These are phyloP conservation scores for Fusarium lyarnte DNA, from an alignment of 2,329 filamentous ascomycete genomes.

Conservation along the genomic window DNA sequence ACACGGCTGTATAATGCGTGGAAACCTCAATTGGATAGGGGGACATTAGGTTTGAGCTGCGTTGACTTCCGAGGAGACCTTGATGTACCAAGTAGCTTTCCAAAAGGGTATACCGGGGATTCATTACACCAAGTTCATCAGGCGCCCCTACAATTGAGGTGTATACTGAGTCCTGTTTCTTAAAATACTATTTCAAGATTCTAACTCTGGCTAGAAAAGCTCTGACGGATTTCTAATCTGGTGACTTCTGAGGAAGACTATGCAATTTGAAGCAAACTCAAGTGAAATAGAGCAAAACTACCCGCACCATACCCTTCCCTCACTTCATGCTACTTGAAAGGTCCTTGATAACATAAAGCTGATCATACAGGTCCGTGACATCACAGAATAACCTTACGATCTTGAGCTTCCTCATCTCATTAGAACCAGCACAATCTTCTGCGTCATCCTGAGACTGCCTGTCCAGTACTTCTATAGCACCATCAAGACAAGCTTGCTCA, in stretches of 20 bases:
- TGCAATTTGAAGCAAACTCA: fast-evolving
- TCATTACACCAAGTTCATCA: no score
- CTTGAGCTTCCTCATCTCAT: neutral
- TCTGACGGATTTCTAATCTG: neutral
- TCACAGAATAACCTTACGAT: neutral
- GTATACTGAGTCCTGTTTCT: no score
- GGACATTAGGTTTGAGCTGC: no score
- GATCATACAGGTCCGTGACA: neutral
- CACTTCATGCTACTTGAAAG: neutral
- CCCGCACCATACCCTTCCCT: fast-evolving
- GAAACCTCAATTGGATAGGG: fast-evolving
- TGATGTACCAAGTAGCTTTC: no score
- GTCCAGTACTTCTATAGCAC: neutral
- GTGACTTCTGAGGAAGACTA: fast-evolving
- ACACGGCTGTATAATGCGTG: fast-evolving
- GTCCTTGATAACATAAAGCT: neutral
- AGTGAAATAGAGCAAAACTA: fast-evolving
- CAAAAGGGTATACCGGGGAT: no score
- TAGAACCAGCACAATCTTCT: no score
- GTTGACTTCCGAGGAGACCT: no score
- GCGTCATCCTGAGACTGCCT: no score
- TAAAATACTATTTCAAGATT: no score
- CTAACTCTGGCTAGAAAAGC: no score
- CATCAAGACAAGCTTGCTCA: neutral
- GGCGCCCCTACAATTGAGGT: no score